Percentiles rank a stretch among this genome's conserved stretches.
Conservation (phyloP, 2,329 filamentous ascomycete genomes). For the Colletotrichum euphorbiae region DNA sequence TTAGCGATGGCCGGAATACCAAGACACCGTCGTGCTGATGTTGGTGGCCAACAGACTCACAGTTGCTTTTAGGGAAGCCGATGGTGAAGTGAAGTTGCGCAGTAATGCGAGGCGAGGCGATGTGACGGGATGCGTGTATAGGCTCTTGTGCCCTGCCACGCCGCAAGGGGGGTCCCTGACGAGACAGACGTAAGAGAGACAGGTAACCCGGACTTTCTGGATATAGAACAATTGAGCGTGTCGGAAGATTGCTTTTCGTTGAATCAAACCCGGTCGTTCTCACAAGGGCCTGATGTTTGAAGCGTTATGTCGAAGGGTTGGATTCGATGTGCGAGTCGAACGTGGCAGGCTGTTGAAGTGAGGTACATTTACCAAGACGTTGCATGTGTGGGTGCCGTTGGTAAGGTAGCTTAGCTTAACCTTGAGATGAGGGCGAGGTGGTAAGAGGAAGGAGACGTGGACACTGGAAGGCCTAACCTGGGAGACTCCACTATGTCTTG, state of each 20-base stretch:
- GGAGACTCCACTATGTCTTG: background rate
- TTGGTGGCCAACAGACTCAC: background rate
- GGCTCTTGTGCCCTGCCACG: too few relatives aligned
- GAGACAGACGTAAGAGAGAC: too few relatives aligned
- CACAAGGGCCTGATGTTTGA: too few relatives aligned
- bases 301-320: too few relatives aligned
- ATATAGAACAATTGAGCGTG: too few relatives aligned
- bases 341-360: too few relatives aligned
- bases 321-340: too few relatives aligned
- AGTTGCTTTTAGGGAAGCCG: background rate
- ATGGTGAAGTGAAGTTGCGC: background rate
- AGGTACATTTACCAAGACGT: too few relatives aligned
- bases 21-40: background rate
- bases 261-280: too few relatives aligned
- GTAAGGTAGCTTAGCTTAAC: background rate
- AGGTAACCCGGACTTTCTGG: too few relatives aligned
- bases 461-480: background rate
- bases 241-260: too few relatives aligned
- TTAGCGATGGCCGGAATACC: conserved; percentile 13
- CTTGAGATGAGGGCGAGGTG: background rate
- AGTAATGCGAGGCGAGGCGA: conserved; percentile 6
- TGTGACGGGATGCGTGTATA: conserved; percentile 1
- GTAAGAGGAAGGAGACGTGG: conserved; percentile 7
- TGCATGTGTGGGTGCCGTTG: background rate
- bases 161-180: too few relatives aligned